Evolutionary conservation across 2,329 filamentous ascomycete species (phyloP), one percentile per base, ranked within the genome.

Genomic region (Scedosporium apiospermum): DNA sequence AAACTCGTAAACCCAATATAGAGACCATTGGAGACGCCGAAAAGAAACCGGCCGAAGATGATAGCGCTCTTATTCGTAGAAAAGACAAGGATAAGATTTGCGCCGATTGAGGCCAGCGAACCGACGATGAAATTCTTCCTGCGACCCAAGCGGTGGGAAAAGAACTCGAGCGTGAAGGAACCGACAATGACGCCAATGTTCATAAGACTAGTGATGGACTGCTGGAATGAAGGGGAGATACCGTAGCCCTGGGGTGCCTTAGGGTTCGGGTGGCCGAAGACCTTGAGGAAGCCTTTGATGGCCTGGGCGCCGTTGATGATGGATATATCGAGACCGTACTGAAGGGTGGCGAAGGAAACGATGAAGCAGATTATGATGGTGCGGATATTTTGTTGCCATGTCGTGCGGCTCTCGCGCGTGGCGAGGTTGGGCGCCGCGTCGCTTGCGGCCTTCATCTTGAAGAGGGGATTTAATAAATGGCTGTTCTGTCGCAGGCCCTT

Each of bases 1-100:
- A 65, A 59, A 53, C 58, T 64, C 3, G 62, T 63, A 41, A 65
- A 61, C 2, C 59, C 61, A 27, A 64, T 62, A 23, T 57, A 64
- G 27, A 64, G 60, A 46, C 63, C 63, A 38, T 65, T 64, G 7
- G 63, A 64, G 57, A 65, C 55, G 23, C 65, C 65, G 27, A 63
- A 59, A 34, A 66, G 26, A 41, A 66, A 63, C n/a, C 65, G 63
- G 4, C 60, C 63, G 41, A 66, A 59, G 41, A 61, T 55, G 14
- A 61, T 53, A 23, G 59, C 59, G 60, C 62, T 63, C 53, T 63
- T 60, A 34, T 64, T 65, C 23, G 63, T 62, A 12, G 58, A 60
- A 16, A 63, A 58, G n/a, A 63, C 57, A n/a, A 63, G 63, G 38
- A 63, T 65, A 16, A 65, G 58, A 21, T 62, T 63, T 12, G 58